Conservation (phyloP, 164 flowering plant species). For the Chimonanthus salicifolius region DNA sequence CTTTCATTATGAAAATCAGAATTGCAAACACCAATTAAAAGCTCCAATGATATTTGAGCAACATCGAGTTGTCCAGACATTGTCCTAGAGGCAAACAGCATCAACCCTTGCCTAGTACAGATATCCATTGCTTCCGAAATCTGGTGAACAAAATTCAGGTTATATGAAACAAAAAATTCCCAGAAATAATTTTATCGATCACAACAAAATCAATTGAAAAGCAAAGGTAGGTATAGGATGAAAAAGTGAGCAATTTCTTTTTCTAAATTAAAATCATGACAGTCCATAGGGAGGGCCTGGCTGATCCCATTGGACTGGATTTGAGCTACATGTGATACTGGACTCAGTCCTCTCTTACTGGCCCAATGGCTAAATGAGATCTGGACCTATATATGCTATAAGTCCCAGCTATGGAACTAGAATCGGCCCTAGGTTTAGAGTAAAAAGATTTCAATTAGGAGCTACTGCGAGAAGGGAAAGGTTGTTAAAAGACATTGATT, state of each 20-base stretch:
- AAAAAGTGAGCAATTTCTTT: not conserved
- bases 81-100: constrained; percentile 34
- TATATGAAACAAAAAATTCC: not conserved
- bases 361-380: no score
- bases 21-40: constrained; percentile 43
- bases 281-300: no score
- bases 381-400: no score
- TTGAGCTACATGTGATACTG: not conserved
- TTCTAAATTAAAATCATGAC: not conserved
- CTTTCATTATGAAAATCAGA: constrained; percentile 55
- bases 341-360: not conserved
- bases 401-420: no score
- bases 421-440: no score
- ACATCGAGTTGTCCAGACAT: constrained; percentile 37
- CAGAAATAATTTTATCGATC: no score
- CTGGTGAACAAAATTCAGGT: constrained; percentile 24
- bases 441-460: no score
- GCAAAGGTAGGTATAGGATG: constrained; percentile 1
- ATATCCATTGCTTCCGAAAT: constrained; percentile 67
- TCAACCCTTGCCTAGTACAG: constrained; percentile 46
- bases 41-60: constrained; percentile 51
- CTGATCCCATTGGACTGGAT: no score
- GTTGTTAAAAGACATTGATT: no score
- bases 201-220: not conserved
- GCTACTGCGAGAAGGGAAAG: no score